Conservation (phyloP, 352 stramenopile species). For the Discostella stelligera region DNA sequence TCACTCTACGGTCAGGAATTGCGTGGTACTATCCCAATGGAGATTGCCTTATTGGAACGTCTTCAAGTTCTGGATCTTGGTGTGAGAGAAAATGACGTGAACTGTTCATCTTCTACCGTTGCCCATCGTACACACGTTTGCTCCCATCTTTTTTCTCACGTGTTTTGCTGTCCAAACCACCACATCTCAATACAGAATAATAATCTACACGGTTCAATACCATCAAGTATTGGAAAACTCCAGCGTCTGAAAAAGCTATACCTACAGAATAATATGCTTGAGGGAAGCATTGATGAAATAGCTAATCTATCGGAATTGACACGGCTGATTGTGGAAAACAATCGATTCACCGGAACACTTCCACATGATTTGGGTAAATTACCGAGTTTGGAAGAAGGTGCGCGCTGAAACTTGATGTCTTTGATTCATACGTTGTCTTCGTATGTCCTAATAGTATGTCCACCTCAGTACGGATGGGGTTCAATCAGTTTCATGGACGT, state of each 20-base stretch:
- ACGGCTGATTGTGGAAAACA: slow-evolving; percentile 22
- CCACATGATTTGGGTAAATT: slow-evolving; percentile 10
- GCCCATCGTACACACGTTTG: neutral
- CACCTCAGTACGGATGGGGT: slow-evolving; percentile 7
- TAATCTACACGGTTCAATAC: slow-evolving; percentile 5
- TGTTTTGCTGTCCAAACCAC: neutral
- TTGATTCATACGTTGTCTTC: no score
- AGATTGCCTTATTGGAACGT: slow-evolving; percentile 39
- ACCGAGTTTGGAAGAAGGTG: slow-evolving; percentile 8
- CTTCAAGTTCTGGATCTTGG: slow-evolving; percentile 25
- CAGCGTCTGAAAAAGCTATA: slow-evolving; percentile 17
- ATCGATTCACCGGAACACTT: slow-evolving; percentile 13
- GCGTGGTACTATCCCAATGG: slow-evolving; percentile 50
- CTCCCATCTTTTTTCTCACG: neutral
- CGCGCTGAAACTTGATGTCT: no score
- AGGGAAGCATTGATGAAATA: neutral
- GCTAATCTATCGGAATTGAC: slow-evolving; percentile 1
- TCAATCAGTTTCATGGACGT: slow-evolving; percentile 13
- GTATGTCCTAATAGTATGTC: no score
- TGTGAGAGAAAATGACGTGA: neutral
- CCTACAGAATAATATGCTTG: slow-evolving; percentile 25
- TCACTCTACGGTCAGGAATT: slow-evolving; percentile 51
- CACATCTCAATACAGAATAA: slow-evolving; percentile 1
- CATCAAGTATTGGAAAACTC: slow-evolving; percentile 9
- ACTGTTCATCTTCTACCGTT: neutral